Percentiles rank a stretch among this genome's conserved stretches.
Conservation (phyloP, 2,329 filamentous ascomycete genomes). For the Drechslerella coelobrocha region DNA sequence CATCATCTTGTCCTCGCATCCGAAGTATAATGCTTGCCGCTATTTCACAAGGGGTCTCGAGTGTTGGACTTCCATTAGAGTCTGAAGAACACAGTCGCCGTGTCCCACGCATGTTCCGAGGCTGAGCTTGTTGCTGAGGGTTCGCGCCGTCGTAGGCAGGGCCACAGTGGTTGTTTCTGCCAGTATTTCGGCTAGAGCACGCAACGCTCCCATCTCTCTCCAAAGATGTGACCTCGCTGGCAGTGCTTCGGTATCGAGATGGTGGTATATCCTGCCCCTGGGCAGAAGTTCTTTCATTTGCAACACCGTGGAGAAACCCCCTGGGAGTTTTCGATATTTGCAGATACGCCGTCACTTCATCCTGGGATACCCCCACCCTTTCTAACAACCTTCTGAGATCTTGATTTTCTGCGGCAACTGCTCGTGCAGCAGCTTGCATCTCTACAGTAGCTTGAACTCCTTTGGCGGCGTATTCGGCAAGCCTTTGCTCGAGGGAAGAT, state of each 20-base stretch:
- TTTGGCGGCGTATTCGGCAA: slow-evolving; percentile 62
- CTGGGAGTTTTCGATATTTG: slow-evolving; percentile 4
- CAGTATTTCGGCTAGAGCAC: background rate
- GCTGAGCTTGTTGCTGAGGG: background rate
- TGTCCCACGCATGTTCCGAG: background rate
- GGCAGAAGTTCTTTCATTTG: background rate
- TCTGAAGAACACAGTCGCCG: background rate
- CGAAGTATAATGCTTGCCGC: slow-evolving; percentile 38
- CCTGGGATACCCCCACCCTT: slow-evolving; percentile 57
- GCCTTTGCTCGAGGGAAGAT: slow-evolving; percentile 61
- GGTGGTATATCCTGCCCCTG: too few species aligned
- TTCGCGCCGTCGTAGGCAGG: background rate
- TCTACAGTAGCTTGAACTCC: slow-evolving; percentile 63
- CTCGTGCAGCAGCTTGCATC: slow-evolving; percentile 65
- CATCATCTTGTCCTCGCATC: slow-evolving; percentile 32
- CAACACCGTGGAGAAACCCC: background rate
- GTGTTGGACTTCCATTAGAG: background rate
- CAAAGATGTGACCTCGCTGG: too few species aligned
- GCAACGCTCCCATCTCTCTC: slow-evolving; percentile 5
- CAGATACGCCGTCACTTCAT: slow-evolving; percentile 22
- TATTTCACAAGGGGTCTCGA: slow-evolving; percentile 32
- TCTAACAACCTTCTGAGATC: slow-evolving; percentile 61
- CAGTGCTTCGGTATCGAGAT: too few species aligned
- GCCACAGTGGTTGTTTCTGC: background rate
- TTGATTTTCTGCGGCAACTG: slow-evolving; percentile 63